These are phyloP conservation scores for Sporothrix pseudoabietina DNA, from an alignment of 2,329 filamentous ascomycete genomes.

Conservation along the genomic window DNA sequence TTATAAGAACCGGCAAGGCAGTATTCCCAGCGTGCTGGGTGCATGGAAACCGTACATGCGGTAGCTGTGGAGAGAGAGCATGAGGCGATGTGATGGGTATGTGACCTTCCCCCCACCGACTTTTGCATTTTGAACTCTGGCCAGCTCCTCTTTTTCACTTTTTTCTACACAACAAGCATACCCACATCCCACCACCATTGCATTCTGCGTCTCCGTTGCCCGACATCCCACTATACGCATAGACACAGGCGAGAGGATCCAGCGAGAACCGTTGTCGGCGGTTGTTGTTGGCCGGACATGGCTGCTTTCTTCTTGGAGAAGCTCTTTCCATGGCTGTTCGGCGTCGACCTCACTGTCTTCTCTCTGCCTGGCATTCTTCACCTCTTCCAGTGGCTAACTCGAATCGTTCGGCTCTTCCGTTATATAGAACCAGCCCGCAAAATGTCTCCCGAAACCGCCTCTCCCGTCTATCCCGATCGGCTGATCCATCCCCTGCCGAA, in stretches of 20 bases:
- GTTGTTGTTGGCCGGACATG: background rate
- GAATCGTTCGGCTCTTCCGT: slow-evolving; percentile 27
- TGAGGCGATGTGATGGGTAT: slow-evolving; percentile 34
- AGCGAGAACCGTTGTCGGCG: background rate
- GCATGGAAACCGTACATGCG: slow-evolving; percentile 28
- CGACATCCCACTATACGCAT: background rate
- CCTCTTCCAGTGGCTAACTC: slow-evolving; percentile 38
- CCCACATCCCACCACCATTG: background rate
- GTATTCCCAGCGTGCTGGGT: background rate
- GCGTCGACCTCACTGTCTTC: no score
- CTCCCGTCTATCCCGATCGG: slow-evolving; percentile 81
- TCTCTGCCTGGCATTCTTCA: background rate
- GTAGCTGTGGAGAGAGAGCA: slow-evolving; percentile 26
- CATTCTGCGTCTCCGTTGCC: background rate
- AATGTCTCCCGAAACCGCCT: slow-evolving; percentile 74
- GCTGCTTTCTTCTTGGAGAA: background rate
- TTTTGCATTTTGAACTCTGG: slow-evolving; percentile 5
- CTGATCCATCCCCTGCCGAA: slow-evolving; percentile 91
- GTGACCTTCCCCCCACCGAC: slow-evolving; percentile 19
- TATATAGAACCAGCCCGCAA: slow-evolving; percentile 50
- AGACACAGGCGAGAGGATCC: background rate
- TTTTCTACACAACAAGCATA: slow-evolving; percentile 13
- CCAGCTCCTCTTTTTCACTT: slow-evolving; percentile 1
- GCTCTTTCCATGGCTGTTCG: slow-evolving; percentile 7
- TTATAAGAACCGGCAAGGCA: background rate